Evolutionary conservation across 192 early-diverging fungal species (phyloP).

Genomic region (Kickxella alabastrina): DNA sequence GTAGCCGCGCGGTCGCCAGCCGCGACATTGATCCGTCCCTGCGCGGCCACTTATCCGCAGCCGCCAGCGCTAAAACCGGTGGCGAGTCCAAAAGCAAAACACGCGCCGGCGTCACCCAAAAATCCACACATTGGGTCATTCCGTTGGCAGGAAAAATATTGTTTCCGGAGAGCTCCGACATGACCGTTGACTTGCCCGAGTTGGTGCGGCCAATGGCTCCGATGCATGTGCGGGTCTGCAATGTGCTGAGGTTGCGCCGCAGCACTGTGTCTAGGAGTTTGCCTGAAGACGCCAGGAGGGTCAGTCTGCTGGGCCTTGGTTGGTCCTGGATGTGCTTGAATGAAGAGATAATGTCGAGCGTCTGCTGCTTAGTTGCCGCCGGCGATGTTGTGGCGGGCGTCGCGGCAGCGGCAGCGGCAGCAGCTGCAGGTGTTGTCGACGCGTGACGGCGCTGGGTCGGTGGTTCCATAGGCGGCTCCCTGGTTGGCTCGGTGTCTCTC

Average conservation of each 20-base stretch:
- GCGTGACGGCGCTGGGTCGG: too few species aligned
- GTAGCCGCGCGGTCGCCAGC: slow-evolving; percentile 5
- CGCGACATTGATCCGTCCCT: background rate
- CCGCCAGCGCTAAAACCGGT: slow-evolving; percentile 7
- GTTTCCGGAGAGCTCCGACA: slow-evolving; percentile 10
- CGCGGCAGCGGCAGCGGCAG: too few species aligned
- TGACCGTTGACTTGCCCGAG: slow-evolving; percentile 18
- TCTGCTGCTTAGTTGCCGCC: background rate
- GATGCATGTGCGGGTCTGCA: slow-evolving; percentile 12
- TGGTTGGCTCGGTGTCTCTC: too few species aligned
- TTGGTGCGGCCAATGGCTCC: slow-evolving; percentile 20
- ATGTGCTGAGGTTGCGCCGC: slow-evolving; percentile 7
- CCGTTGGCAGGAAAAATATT: background rate
- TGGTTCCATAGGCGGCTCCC: too few species aligned
- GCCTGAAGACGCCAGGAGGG: slow-evolving; percentile 10
- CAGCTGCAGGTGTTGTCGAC: too few species aligned
- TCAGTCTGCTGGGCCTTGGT: slow-evolving; percentile 3
- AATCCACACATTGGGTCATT: slow-evolving; percentile 8
- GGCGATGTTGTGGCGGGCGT: background rate
- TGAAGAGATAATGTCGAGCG: background rate
- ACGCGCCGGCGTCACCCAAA: slow-evolving; percentile 11
- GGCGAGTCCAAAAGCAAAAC: slow-evolving; percentile 26
- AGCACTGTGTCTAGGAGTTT: slow-evolving; percentile 11
- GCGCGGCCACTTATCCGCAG: slow-evolving; percentile 5
- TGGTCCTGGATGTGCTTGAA: background rate